phyloP scores from a whole-genome alignment of 2,329 filamentous ascomycete genomes.

The Alternaria sp. region DNA sequence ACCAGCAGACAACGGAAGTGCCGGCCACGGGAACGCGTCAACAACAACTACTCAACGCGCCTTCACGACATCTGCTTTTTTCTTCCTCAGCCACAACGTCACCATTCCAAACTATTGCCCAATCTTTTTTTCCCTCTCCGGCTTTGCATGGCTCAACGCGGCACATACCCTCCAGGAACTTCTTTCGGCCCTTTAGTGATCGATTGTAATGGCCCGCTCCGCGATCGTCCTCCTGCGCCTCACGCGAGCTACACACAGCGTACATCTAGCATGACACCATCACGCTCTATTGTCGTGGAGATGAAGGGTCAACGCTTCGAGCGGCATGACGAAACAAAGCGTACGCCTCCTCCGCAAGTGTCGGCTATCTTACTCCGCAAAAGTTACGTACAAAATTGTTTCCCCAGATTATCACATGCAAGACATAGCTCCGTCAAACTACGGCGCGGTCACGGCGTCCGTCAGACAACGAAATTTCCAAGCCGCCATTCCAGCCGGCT shows the following conservation, averaged over 20 bases:
- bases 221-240: conserved; percentile 5
- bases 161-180: not conserved
- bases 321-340: not conserved
- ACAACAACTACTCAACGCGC: not conserved
- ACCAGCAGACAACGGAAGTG: not conserved
- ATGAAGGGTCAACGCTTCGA: not conserved
- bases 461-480: not conserved
- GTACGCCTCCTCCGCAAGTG: not conserved
- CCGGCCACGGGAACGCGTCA: not conserved
- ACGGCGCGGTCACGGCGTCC: not conserved
- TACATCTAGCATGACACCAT: not conserved
- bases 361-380: not conserved
- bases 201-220: conserved; percentile 16
- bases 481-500: not conserved
- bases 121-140: not conserved
- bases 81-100: conserved; percentile 7
- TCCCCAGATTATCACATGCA: conserved; percentile 17
- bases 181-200: conserved; percentile 12
- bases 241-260: not conserved
- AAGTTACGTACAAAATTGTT: conserved; percentile 15
- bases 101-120: not conserved
- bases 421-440: conserved; percentile 4
- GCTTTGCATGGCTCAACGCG: not conserved
- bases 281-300: not conserved
- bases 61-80: conserved; percentile 14